Conservation (phyloP, 2,329 filamentous ascomycete genomes). For the Epichloe gansuensis region DNA sequence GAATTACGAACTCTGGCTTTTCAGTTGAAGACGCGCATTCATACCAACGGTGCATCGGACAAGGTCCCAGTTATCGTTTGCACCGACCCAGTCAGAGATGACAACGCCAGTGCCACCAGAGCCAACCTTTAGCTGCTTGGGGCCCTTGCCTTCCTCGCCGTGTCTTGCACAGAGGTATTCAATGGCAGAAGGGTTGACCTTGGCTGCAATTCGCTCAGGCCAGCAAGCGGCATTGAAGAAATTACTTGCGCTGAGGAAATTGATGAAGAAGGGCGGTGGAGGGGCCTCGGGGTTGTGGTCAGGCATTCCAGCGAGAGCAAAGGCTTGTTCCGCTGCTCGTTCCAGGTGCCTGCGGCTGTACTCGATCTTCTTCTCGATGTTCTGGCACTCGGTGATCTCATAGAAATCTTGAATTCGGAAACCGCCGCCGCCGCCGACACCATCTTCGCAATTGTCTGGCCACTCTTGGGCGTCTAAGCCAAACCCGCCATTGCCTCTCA, state of each 20-base stretch:
- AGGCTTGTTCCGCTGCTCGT: constrained; percentile 47
- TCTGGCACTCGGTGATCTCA: constrained; percentile 63
- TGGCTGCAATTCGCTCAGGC: constrained; percentile 83
- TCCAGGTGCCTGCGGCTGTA: constrained; percentile 65
- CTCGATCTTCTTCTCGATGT: constrained; percentile 70
- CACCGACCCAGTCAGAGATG: constrained; percentile 87
- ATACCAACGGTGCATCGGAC: constrained; percentile 78
- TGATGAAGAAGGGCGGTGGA: constrained; percentile 63
- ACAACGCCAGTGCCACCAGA: constrained; percentile 77
- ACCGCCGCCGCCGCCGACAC: constrained; percentile 54
- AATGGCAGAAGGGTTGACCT: constrained; percentile 67
- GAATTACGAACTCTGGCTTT: constrained; percentile 17
- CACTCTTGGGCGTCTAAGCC: constrained; percentile 55
- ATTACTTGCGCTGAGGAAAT: constrained; percentile 84
- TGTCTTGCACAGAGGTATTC: constrained; percentile 50
- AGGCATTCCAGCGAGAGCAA: constrained; percentile 28
- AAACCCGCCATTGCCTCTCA: constrained; percentile 36
- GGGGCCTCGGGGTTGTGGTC: constrained; percentile 17
- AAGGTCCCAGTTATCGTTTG: constrained; percentile 80
- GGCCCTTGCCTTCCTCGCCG: constrained; percentile 38
- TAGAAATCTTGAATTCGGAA: constrained; percentile 93
- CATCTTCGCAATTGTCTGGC: constrained; percentile 82
- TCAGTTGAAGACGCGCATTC: constrained; percentile 58
- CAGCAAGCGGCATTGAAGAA: constrained; percentile 89
- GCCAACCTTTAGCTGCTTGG: constrained; percentile 40